Evolutionary conservation across 108 stramenopile species (phyloP).

Genomic region (Seminavis robusta): DNA sequence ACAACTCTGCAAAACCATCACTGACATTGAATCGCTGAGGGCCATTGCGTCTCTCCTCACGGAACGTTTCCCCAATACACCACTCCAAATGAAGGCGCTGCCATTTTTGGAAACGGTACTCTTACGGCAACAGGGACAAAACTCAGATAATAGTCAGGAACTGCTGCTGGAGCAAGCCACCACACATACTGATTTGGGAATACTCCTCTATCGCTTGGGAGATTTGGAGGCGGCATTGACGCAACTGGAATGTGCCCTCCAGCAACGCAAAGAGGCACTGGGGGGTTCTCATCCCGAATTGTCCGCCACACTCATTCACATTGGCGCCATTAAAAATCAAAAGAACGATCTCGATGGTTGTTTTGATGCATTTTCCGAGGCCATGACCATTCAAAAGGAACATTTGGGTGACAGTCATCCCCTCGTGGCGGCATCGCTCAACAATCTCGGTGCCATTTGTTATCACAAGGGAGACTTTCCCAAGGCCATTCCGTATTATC

Average conservation of each 20-base stretch:
- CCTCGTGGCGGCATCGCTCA: slow-evolving; percentile 17
- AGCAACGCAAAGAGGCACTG: slow-evolving; percentile 10
- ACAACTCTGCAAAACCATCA: too few relatives aligned
- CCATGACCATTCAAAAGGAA: slow-evolving; percentile 14
- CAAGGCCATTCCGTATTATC: slow-evolving; percentile 16
- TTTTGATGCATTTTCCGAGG: slow-evolving; percentile 11
- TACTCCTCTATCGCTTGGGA: slow-evolving; percentile 15
- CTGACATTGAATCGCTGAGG: too few relatives aligned
- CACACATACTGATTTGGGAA: slow-evolving; percentile 16
- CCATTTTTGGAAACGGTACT: too few relatives aligned
- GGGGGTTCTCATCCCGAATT: slow-evolving; percentile 13
- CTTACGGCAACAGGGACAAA: too few relatives aligned
- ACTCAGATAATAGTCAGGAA: too few relatives aligned
- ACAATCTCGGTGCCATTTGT: slow-evolving; percentile 28
- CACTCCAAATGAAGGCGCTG: too few relatives aligned
- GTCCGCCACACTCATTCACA: slow-evolving; percentile 22
- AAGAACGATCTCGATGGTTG: slow-evolving; percentile 9
- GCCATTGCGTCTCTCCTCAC: too few relatives aligned
- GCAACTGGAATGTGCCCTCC: slow-evolving; percentile 17
- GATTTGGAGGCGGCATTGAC: slow-evolving; percentile 10
- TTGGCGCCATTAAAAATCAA: slow-evolving; percentile 18
- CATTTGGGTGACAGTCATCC: slow-evolving; percentile 14
- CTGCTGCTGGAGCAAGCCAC: not conserved
- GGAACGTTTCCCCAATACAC: too few relatives aligned
- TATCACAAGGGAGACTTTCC: slow-evolving; percentile 14